Base-by-base conservation (phyloP, 2,329 filamentous ascomycete species). In the Pseudogymnoascus sp. region DNA sequence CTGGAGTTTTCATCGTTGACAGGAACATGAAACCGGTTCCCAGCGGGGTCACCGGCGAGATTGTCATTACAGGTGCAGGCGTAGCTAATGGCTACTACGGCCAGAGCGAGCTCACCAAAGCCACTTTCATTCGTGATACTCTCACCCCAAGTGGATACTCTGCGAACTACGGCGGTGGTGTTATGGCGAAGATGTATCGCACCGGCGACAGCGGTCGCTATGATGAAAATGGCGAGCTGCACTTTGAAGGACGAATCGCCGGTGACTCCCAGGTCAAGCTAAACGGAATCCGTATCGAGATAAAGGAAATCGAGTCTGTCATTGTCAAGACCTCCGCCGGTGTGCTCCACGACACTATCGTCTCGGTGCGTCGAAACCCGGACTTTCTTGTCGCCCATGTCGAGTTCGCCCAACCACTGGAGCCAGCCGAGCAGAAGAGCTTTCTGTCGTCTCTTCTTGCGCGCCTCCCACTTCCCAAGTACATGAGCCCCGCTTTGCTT, bases 131-230 rank as follows among this genome's bases (percentile, higher is more conserved):
- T 14, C 34, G 34, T 5, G 34, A 36, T 14, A 36, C 34, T 14
- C 34, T 36, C 34, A 36, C 34, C 34, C 34, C 34, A 11, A 36
- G 34, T 14, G 12, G 34, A 12, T 36, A 36, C 34, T 36, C 34
- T 14, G 34, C 34, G 1, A 36, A 12, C 11, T 36, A 36, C 34
- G 12, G 34, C 34, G 34, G 34, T 36, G 34, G 34, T 14, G 34
- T 36, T 36, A 36, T 36, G 34, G 34, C 34, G 34, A 36, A 36
- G 34, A 36, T 65, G 60, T 75, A 78, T 64, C 70, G 70, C 11
- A 77, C 76, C 5, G 78, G 78, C 1, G 78, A 81, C 63, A 67
- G 65, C 14, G 78, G 75, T 1, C 69, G 71, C 2, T 67, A 78
- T 23, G 60, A 60, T 14, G 21, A 63, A 1, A 69, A 73, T 61